Base-by-base conservation (phyloP, 192 early-diverging fungal species). In the Coemansia sp. region DNA sequence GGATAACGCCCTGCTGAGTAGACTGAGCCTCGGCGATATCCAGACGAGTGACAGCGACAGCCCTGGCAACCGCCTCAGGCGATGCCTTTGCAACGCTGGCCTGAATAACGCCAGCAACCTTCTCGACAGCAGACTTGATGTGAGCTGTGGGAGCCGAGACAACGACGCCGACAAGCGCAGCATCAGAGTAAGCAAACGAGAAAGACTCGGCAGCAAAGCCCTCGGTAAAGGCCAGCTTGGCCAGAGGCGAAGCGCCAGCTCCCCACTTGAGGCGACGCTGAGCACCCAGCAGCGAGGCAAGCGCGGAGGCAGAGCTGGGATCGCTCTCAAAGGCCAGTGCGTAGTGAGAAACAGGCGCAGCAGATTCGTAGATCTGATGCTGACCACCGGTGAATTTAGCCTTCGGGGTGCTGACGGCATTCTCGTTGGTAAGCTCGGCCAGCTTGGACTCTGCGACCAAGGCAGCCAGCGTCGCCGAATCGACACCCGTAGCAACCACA, bases 161-260 rank as follows among this genome's bases (percentile, higher is more conserved):
- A 37, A 90, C 79, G 64, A 98, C 75, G 67, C 95, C 97, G 68
- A 98, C 90, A 41, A 99, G 85, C 60, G 92, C 95, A 44, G 94
- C 90, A 79, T 97, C 95, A 16, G 93, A 89, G 88, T 97, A 99
- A 11, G 88, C 84, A 66, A 88, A 84, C 75, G 91, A 88, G 83
- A 99, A 97, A 27, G 94, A 88, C 63, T 87, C 84, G 45, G 88
- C 77, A 36, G 89, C 62, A 63, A 87, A 79, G 11, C 85, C 81
- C 39, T 85, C 74, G 73, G 85, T 72, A 67, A 69, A 72, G 48
- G 91, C 88, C 40, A 89, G 84, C 45, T 85, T 83, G 50, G 89
- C 85, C 48, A 99, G 85, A 16, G 88, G 80, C 40, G 89, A 83
- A 24, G 78, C 80, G 76, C 86, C 88, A 24, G 74, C 59, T 50